Conservation (phyloP, 495 filamentous ascomycete genomes). For the Aspergillus sclerotiicarbonarius region DNA sequence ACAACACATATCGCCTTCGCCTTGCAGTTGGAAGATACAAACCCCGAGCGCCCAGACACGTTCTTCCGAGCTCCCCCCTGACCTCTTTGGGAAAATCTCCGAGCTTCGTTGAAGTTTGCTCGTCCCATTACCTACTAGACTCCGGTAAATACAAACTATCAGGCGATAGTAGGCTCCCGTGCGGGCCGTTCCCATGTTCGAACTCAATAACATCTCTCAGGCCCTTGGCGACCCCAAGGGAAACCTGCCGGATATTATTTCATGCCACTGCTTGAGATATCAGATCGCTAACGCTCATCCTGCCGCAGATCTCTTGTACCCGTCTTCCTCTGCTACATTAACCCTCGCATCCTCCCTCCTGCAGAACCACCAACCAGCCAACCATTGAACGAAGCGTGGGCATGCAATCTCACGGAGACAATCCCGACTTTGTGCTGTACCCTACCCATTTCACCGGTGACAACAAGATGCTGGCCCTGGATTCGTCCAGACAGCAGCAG, state of each 20-base stretch:
- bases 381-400: constrained; percentile 10
- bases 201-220: constrained; percentile 9
- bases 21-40: not conserved
- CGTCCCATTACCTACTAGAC: not conserved
- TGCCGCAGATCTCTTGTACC: constrained; percentile 11
- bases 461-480: constrained; percentile 41
- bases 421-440: constrained; percentile 30
- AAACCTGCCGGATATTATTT: not conserved
- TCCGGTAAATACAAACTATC: not conserved
- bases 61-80: not conserved
- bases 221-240: no score
- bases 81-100: not conserved
- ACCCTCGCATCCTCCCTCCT: constrained; percentile 6
- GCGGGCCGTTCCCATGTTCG: constrained; percentile 15
- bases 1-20: not conserved
- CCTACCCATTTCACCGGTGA: constrained; percentile 10
- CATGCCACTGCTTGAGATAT: not conserved
- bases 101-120: not conserved
- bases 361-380: constrained; percentile 4
- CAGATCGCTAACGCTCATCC: constrained; percentile 4
- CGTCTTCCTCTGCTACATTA: constrained; percentile 3
- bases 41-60: not conserved
- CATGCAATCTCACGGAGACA: constrained; percentile 20
- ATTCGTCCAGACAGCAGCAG: constrained; percentile 36
- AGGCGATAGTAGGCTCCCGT: constrained; percentile 12